Base-by-base conservation (phyloP, 2,329 filamentous ascomycete genomes). In the Gremmenia infestans region DNA sequence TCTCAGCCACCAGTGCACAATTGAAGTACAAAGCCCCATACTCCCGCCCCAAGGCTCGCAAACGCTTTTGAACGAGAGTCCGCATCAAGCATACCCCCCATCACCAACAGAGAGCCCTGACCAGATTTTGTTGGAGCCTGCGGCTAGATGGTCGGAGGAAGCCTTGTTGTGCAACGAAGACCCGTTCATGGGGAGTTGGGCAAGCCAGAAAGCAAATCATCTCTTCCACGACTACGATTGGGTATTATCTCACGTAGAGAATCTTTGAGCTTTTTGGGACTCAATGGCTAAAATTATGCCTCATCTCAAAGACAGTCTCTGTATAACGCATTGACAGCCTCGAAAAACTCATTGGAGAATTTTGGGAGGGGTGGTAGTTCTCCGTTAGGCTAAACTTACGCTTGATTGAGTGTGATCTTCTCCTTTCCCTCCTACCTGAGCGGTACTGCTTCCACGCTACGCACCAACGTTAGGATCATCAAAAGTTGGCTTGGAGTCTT, bases 111-210 rank as follows among this genome's bases (percentile, higher is more conserved):
- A 9, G 11, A 19, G n/a, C 15, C n/a, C n/a, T 37, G 43, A 19
- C 40, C 28, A 39, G 17, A 15, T 19, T 23, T 36, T n/a, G 19
- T 28, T 23, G 39, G 45, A 48, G 36, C 46, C 25, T 49, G 17
- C 22, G 0, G 14, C 14, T 40, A 5, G 17, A 14, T 35, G 17
- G 23, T 32, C 36, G 36, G 42, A 48, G 9, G 42, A 48, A 2
- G 42, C 43, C 39, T 52, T 58, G 8, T 23, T 37, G 19, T 54
- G 52, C 23, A 52, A 28, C n/a, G 57, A 56, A 14, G 56, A 60
- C 43, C 60, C 60, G 3, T 62, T 62, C 32, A 62, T 62, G 60
- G 60, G 37, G 9, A 40, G 60, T 2, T 62, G 60, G 55, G 53
- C 53, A 23, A 58, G 52, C 15, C 58, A 60, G 35, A 54, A 37